phyloP scores from a whole-genome alignment of 2,329 filamentous ascomycete species.

The Zymoseptoria crescenta region DNA sequence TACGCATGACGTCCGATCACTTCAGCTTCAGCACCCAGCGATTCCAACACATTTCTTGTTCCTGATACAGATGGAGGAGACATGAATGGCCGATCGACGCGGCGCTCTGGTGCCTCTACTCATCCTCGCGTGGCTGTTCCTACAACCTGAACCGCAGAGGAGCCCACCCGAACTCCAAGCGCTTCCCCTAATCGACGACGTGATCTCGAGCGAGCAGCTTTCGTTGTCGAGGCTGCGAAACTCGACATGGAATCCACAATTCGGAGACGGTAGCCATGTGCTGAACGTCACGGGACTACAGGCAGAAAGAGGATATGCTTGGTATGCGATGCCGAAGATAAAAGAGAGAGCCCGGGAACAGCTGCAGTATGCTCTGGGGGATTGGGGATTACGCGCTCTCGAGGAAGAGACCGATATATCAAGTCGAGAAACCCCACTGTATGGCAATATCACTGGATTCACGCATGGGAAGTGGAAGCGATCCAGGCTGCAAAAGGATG shows the following conservation, averaged over 20 bases:
- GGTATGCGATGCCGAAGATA: conserved; percentile 63
- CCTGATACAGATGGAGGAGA: conserved; percentile 5
- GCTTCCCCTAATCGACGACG: conserved; percentile 40
- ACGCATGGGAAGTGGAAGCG: conserved; percentile 70
- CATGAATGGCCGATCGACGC: conserved; percentile 36
- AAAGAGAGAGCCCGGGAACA: conserved; percentile 57
- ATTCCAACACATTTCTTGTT: neutral
- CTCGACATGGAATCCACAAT: conserved; percentile 43
- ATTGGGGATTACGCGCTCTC: conserved; percentile 23
- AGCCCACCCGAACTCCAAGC: conserved; percentile 25
- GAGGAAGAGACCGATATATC: conserved; percentile 32
- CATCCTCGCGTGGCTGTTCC: conserved; percentile 46
- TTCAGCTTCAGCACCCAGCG: neutral
- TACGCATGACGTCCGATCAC: neutral
- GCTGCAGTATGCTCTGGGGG: conserved; percentile 35
- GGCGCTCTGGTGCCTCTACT: conserved; percentile 41
- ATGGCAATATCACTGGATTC: conserved; percentile 70
- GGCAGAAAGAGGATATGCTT: conserved; percentile 65
- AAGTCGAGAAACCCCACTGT: conserved; percentile 48
- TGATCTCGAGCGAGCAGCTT: conserved; percentile 44
- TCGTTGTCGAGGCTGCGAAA: conserved; percentile 44
- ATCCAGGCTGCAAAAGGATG: conserved; percentile 42
- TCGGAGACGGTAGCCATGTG: conserved; percentile 39
- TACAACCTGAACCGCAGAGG: conserved; percentile 39
- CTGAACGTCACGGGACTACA: conserved; percentile 64